phyloP scores from a whole-genome alignment of 768 basidiomycete genomes.

The Suillus placidus region DNA sequence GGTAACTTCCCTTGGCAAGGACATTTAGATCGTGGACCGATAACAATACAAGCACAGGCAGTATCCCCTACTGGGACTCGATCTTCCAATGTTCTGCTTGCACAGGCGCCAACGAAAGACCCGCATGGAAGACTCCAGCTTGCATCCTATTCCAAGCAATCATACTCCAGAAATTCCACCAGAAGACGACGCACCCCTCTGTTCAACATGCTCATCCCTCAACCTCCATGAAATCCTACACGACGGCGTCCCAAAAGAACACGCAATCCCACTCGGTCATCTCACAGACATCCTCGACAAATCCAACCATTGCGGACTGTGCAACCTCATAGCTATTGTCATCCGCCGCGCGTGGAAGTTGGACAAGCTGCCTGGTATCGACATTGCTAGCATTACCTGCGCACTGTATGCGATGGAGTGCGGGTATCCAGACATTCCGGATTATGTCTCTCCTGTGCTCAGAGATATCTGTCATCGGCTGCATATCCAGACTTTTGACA shows the following conservation, averaged over 20 bases:
- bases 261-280: neutral
- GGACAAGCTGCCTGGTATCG: conserved; percentile 2
- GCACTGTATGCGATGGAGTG: neutral
- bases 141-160: neutral
- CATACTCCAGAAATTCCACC: neutral
- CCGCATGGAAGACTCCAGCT: neutral
- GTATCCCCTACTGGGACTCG: neutral
- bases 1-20: neutral
- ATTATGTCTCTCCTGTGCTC: neutral
- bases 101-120: neutral
- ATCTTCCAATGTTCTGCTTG: neutral
- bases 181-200: conserved; percentile 1
- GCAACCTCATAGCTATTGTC: conserved; percentile 4
- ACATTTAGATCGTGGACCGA: neutral
- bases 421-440: neutral
- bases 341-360: conserved; percentile 8
- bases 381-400: neutral
- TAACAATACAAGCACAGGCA: neutral
- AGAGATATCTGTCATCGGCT: conserved; percentile 10
- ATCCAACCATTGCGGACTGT: conserved; percentile 6
- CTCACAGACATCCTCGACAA: conserved; percentile 11
- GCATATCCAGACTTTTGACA: neutral
- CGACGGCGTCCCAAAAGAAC: conserved; percentile 4
- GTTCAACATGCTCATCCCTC: conserved; percentile 12
- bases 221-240: conserved; percentile 7